These are phyloP conservation scores for Chaetothyriales sp. DNA, from an alignment of 2,329 filamentous ascomycete species.

Conservation along the genomic window DNA sequence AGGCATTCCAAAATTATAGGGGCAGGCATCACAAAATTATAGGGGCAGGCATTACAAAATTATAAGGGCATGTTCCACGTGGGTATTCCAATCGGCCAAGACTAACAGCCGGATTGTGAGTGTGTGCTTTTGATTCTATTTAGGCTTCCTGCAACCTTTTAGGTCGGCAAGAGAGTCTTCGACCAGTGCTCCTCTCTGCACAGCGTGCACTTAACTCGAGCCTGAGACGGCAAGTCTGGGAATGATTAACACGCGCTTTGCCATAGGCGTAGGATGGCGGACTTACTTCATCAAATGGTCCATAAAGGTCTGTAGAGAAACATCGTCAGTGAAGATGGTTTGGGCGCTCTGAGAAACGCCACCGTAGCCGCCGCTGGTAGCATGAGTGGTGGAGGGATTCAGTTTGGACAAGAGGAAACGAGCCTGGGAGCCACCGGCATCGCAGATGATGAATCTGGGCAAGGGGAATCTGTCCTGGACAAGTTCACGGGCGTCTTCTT, in stretches of 20 bases:
- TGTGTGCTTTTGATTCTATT: background rate
- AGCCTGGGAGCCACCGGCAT: slow-evolving; percentile 94
- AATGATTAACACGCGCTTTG: slow-evolving; percentile 18
- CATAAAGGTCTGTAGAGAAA: slow-evolving; percentile 97
- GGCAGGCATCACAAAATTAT: background rate
- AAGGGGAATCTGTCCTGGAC: slow-evolving; percentile 97
- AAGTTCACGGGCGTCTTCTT: slow-evolving; percentile 91
- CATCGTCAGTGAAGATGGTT: slow-evolving; percentile 98
- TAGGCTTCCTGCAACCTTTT: background rate
- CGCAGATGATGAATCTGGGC: slow-evolving; percentile 94
- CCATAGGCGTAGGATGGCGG: background rate
- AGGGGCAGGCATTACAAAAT: background rate
- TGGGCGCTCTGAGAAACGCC: slow-evolving; percentile 81
- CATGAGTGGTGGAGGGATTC: slow-evolving; percentile 94
- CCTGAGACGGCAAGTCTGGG: slow-evolving; percentile 37
- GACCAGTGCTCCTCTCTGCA: background rate
- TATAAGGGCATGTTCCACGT: background rate
- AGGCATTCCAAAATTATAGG: too few species aligned
- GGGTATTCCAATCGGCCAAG: background rate
- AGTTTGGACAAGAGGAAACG: slow-evolving; percentile 94
- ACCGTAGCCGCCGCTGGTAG: slow-evolving; percentile 69
- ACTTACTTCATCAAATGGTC: slow-evolving; percentile 97
- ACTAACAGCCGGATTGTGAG: background rate
- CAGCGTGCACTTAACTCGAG: slow-evolving; percentile 28
- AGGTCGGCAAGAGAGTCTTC: background rate